A percentile compares a stretch with the other conserved stretches of the same genome.
phyloP scores from a whole-genome alignment of 306 rosid species.

The Quercus parvula region DNA sequence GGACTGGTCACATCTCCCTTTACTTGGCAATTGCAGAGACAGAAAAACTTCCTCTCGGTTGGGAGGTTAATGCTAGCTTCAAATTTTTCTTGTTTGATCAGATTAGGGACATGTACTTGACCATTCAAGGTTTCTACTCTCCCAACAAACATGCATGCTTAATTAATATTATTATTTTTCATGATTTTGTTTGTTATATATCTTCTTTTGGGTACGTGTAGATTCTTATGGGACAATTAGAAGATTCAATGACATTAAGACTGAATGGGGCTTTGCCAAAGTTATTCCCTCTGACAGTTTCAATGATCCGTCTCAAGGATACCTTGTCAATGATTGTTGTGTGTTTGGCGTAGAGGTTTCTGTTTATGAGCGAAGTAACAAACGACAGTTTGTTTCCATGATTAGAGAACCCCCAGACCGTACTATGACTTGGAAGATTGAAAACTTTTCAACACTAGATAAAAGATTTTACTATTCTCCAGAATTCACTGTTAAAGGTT shows the following conservation, averaged over 20 bases:
- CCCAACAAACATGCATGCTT: too few relatives aligned
- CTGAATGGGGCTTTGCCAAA: constrained; percentile 12
- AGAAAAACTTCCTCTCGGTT: neutral
- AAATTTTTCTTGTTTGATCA: constrained; percentile 15
- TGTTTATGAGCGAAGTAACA: neutral
- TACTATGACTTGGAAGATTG: neutral
- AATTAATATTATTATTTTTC: too few relatives aligned
- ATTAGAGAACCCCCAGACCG: neutral
- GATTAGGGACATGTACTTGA: neutral
- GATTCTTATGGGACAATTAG: neutral
- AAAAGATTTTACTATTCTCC: fast-evolving
- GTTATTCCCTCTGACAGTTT: neutral
- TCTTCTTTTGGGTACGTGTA: neutral
- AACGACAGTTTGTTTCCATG: neutral
- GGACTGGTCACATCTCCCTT: neutral
- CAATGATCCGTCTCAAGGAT: neutral
- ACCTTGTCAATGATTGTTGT: constrained; percentile 12
- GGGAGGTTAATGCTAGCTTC: constrained; percentile 12
- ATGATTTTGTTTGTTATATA: too few relatives aligned
- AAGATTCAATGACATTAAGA: neutral
- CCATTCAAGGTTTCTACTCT: neutral
- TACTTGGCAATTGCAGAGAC: neutral
- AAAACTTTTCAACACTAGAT: neutral
- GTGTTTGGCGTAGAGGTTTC: constrained; percentile 6
- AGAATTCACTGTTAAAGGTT: neutral